These are phyloP conservation scores for Onygenales sp. DNA, from an alignment of 2,329 filamentous ascomycete species.

Conservation along the genomic window DNA sequence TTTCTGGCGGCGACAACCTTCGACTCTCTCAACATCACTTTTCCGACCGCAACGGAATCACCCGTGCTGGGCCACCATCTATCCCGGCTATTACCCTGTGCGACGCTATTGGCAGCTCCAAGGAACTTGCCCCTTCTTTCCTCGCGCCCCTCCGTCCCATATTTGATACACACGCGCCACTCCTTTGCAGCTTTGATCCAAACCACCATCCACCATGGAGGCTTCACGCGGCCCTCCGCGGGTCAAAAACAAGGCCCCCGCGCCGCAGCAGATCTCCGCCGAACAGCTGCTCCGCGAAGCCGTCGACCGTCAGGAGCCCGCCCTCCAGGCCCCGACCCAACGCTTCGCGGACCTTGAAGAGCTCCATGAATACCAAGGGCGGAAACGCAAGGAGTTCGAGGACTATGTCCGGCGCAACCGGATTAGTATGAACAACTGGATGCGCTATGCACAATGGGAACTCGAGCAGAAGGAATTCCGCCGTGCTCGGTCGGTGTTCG, in stretches of 20 bases:
- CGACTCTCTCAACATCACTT: background rate
- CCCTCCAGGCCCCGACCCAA: constrained; percentile 81
- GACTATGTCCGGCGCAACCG: constrained; percentile 94
- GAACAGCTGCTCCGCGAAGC: constrained; percentile 96
- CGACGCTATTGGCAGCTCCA: background rate
- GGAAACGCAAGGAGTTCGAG: constrained; percentile 94
- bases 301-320: constrained; percentile 87
- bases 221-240: constrained; percentile 79
- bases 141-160: background rate
- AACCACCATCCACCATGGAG: constrained; percentile 57
- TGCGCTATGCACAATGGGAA: constrained; percentile 95
- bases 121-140: background rate
- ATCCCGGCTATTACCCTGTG: background rate
- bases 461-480: constrained; percentile 96
- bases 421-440: constrained; percentile 98
- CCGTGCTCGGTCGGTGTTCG: constrained; percentile 84
- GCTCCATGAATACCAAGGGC: constrained; percentile 91
- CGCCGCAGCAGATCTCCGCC: constrained; percentile 83
- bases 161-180: too few species aligned
- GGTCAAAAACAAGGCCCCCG: constrained; percentile 98
- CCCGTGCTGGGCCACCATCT: background rate
- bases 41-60: background rate
- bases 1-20: too few species aligned
- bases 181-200: background rate
- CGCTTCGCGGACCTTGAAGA: constrained; percentile 95